phyloP scores from a whole-genome alignment of 768 basidiomycete genomes.

The Suillus occidentalis region DNA sequence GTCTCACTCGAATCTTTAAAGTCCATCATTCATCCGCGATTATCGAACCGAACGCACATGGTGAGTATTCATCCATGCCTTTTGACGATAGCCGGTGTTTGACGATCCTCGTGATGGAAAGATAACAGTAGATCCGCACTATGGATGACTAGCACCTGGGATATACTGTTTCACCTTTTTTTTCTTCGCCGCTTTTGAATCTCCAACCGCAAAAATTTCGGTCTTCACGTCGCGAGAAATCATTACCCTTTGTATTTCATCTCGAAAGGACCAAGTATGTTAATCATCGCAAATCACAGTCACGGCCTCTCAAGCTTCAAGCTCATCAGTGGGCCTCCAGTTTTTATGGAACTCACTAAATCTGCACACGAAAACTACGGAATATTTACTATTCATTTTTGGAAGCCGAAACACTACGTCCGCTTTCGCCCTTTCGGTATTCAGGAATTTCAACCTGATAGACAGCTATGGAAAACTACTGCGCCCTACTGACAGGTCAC shows the following conservation, averaged over 20 bases:
- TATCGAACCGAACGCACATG: neutral
- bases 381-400: neutral
- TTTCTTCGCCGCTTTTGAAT: neutral
- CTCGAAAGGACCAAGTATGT: neutral
- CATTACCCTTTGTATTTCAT: neutral
- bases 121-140: neutral
- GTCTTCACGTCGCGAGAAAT: neutral
- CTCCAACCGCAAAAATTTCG: neutral
- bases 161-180: neutral
- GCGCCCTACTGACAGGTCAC: neutral
- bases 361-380: neutral
- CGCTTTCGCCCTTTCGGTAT: neutral
- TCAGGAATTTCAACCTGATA: neutral
- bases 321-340: neutral
- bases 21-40: neutral
- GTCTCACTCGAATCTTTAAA: neutral
- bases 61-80: neutral
- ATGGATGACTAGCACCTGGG: neutral
- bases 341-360: neutral
- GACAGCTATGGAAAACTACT: neutral
- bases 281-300: neutral
- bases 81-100: neutral
- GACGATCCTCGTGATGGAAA: neutral
- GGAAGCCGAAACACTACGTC: neutral
- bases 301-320: neutral